phyloP scores from a whole-genome alignment of 345 rosid genomes.

The Lepidium sativum region DNA sequence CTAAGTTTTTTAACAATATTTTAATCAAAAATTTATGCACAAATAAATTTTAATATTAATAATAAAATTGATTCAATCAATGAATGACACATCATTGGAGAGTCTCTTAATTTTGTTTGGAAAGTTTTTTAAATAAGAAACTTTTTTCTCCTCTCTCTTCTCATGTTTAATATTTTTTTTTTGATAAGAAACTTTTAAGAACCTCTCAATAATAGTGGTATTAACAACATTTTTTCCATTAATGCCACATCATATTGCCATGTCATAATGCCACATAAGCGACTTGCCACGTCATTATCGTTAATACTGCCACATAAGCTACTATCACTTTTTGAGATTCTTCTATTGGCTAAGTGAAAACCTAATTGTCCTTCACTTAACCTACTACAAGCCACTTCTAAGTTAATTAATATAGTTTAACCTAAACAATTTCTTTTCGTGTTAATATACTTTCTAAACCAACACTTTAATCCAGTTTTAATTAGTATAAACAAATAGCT shows the following conservation, averaged over 20 bases:
- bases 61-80: no score
- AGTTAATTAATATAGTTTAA: neutral
- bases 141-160: no score
- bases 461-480: neutral
- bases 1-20: no score
- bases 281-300: neutral
- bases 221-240: neutral
- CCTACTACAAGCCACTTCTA: conserved; percentile 20
- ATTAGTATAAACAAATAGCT: neutral
- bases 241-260: neutral
- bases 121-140: no score
- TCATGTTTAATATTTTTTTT: no score
- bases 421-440: conserved; percentile 4
- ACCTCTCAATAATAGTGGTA: no score
- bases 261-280: neutral
- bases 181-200: no score
- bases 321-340: neutral
- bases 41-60: no score
- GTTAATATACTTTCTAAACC: neutral
- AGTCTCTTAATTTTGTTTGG: no score
- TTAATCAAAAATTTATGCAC: no score
- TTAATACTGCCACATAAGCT: neutral
- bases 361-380: conserved; percentile 7
- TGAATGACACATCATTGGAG: no score
- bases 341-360: conserved; percentile 1